phyloP scores from a whole-genome alignment of 768 basidiomycete species.

The Solioccasus polychromus region DNA sequence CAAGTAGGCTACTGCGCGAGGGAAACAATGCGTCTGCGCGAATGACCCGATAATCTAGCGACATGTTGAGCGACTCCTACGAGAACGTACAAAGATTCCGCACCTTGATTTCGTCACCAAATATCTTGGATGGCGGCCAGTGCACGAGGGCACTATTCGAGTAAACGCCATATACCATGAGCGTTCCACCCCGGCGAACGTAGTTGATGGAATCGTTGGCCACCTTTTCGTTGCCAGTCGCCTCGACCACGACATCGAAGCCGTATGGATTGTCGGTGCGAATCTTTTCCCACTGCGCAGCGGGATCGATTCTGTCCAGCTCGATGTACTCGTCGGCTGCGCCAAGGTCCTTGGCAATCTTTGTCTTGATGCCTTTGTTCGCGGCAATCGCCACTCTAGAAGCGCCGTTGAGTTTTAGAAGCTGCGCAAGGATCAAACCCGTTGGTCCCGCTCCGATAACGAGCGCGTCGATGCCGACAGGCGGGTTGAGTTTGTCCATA shows the following conservation, averaged over 20 bases:
- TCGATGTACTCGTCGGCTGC: constrained; percentile 82
- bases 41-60: constrained; percentile 80
- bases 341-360: constrained; percentile 71
- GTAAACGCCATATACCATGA: constrained; percentile 87
- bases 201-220: constrained; percentile 84
- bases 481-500: constrained; percentile 75
- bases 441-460: constrained; percentile 85
- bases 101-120: constrained; percentile 62
- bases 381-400: constrained; percentile 74
- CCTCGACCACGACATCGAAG: constrained; percentile 77
- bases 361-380: constrained; percentile 86
- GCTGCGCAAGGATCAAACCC: constrained; percentile 79
- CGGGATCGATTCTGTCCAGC: constrained; percentile 67
- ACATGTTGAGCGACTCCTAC: not conserved
- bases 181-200: constrained; percentile 72
- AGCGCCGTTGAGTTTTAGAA: constrained; percentile 83
- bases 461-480: constrained; percentile 77
- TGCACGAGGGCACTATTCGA: constrained; percentile 74
- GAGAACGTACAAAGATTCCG: not conserved
- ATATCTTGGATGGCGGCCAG: constrained; percentile 81
- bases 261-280: constrained; percentile 77
- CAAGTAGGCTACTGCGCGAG: constrained; percentile 80
- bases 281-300: constrained; percentile 70
- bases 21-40: constrained; percentile 83
- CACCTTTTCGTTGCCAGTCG: constrained; percentile 74